Conservation (phyloP, 176 grass and related monocot genomes). For the Oropetium thomaeum region DNA sequence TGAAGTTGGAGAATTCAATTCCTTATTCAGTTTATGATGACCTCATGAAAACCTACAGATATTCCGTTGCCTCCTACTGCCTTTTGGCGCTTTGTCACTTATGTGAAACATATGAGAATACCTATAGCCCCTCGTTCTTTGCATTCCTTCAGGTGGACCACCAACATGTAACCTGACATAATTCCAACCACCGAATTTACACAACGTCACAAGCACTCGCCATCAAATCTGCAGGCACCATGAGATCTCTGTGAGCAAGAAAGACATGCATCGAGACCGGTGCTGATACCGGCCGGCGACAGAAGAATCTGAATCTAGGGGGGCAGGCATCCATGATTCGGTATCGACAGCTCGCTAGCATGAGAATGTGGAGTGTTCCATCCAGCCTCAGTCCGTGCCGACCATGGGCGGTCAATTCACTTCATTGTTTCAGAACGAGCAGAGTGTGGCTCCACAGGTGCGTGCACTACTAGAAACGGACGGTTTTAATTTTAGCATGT, state of each 20-base stretch:
- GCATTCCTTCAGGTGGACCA: constrained; percentile 37
- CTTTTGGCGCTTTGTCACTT: background rate
- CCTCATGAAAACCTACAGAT: constrained; percentile 14
- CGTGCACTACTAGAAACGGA: constrained; percentile 31
- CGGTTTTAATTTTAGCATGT: constrained; percentile 35
- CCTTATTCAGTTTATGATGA: background rate
- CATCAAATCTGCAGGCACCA: constrained; percentile 6
- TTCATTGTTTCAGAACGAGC: constrained; percentile 10
- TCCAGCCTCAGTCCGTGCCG: background rate
- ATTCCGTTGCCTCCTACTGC: background rate
- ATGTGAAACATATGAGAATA: constrained; percentile 25
- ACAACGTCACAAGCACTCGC: constrained; percentile 38
- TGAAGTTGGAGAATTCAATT: too few relatives aligned
- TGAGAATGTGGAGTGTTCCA: constrained; percentile 14
- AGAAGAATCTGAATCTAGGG: constrained; percentile 49
- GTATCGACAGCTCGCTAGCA: constrained; percentile 16
- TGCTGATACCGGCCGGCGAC: constrained; percentile 15
- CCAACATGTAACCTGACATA: constrained; percentile 31
- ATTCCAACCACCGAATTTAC: constrained; percentile 43
- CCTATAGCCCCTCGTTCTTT: constrained; percentile 16
- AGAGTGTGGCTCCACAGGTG: constrained; percentile 18
- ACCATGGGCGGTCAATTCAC: background rate
- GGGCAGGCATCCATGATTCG: constrained; percentile 27
- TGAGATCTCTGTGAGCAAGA: constrained; percentile 4
- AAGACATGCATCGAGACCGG: constrained; percentile 15